Percentiles rank a stretch among this genome's conserved stretches.
These are phyloP conservation scores for Diospyros kaki DNA, from an alignment of 148 eudicot genomes.

Conservation along the genomic window DNA sequence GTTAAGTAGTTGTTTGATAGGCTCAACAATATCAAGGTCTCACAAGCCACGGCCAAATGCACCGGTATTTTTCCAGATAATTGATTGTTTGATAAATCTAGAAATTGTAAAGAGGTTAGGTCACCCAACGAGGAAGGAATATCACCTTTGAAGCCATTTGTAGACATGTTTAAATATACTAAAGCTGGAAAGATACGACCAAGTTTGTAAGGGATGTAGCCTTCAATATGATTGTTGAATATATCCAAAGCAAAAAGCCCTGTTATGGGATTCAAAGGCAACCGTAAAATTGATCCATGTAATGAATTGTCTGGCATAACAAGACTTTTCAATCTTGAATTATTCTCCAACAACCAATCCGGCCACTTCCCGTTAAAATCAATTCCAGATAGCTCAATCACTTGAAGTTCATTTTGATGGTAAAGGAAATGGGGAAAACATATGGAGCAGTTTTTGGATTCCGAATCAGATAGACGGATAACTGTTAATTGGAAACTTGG, in stretches of 20 bases:
- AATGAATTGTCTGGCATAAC: neutral
- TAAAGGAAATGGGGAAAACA: neutral
- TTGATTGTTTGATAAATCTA: neutral
- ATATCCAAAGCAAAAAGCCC: neutral
- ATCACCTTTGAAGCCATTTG: neutral
- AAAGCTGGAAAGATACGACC: neutral
- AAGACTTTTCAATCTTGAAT: neutral
- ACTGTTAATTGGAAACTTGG: neutral
- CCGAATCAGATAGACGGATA: neutral
- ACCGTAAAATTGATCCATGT: neutral
- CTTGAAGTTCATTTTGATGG: neutral
- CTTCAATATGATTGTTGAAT: neutral
- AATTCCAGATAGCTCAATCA: neutral
- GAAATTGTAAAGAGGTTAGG: neutral
- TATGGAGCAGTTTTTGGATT: neutral
- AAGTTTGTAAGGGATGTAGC: neutral
- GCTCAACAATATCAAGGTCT: neutral
- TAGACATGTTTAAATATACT: neutral
- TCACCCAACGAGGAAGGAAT: neutral
- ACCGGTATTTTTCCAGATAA: neutral
- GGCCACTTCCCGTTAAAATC: neutral
- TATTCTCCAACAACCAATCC: neutral
- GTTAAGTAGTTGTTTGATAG: slow-evolving; percentile 2
- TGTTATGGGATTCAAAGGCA: neutral
- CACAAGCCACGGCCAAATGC: neutral